Conservation (phyloP, 202 grass and related monocot genomes). For the Thinopyrum obtusiflorum region DNA sequence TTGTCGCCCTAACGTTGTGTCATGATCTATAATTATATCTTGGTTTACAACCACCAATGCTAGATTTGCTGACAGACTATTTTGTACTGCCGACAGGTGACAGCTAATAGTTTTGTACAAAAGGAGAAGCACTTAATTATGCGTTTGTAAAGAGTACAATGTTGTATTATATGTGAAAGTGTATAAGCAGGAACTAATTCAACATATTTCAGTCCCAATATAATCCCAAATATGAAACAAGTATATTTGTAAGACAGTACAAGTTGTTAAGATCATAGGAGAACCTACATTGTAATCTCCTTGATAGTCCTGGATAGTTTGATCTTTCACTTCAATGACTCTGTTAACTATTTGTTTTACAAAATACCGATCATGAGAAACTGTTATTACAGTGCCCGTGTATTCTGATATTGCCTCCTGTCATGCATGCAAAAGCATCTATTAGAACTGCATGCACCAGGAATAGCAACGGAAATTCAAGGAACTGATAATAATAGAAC, state of each 20-base stretch:
- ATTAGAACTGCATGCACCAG: constrained; percentile 25
- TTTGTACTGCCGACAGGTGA: background rate
- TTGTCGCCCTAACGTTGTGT: background rate
- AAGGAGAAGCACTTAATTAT: constrained; percentile 4
- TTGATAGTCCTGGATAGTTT: constrained; percentile 78
- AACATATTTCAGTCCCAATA: constrained; percentile 8
- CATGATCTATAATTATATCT: background rate
- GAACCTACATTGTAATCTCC: constrained; percentile 94
- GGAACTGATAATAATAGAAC: background rate
- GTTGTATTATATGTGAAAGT: background rate
- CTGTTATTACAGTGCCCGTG: constrained; percentile 79
- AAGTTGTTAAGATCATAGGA: constrained; percentile 18
- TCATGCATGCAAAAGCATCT: constrained; percentile 31
- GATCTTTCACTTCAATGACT: constrained; percentile 87
- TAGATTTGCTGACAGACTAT: background rate
- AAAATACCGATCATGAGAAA: constrained; percentile 97
- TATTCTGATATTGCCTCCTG: constrained; percentile 98
- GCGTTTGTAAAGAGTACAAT: background rate
- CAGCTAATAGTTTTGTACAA: background rate
- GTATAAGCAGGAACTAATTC: constrained; percentile 5
- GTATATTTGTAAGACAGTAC: background rate
- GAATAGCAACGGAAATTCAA: background rate
- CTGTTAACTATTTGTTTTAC: constrained; percentile 93
- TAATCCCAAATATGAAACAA: background rate
- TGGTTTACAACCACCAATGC: background rate